phyloP scores from a whole-genome alignment of 2,329 filamentous ascomycete genomes.

The Colletotrichum brevisporum region DNA sequence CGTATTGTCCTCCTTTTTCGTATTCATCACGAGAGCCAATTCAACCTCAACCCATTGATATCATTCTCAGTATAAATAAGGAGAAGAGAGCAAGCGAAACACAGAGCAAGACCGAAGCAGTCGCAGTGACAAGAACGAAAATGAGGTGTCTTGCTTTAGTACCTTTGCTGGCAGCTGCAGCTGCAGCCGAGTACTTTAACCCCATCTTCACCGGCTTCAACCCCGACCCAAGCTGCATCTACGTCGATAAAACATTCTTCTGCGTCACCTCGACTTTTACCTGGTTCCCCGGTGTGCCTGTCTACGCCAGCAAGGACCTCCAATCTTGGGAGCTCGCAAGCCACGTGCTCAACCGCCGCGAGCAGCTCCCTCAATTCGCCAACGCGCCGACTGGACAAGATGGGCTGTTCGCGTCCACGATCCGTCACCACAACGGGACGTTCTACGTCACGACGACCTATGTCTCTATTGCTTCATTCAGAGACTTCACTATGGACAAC shows the following conservation, averaged over 20 bases:
- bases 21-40: too few species aligned
- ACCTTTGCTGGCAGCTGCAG: too few species aligned
- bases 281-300: constrained; percentile 68
- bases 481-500: constrained; percentile 40
- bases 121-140: too few species aligned
- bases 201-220: constrained; percentile 50
- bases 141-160: too few species aligned
- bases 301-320: constrained; percentile 51
- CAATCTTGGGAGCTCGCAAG: constrained; percentile 48
- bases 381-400: constrained; percentile 40
- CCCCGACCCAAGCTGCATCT: constrained; percentile 48
- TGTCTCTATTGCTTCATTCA: constrained; percentile 37
- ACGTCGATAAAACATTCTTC: constrained; percentile 49
- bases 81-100: too few species aligned
- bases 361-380: neutral
- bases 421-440: constrained; percentile 42
- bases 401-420: constrained; percentile 45
- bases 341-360: constrained; percentile 1
- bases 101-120: too few species aligned
- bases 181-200: constrained; percentile 31
- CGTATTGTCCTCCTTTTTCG: too few species aligned
- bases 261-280: constrained; percentile 72
- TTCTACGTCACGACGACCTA: constrained; percentile 38
- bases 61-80: too few species aligned
- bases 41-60: too few species aligned